phyloP scores from a whole-genome alignment of 768 basidiomycete species.

The Pleurotus ostreatus region DNA sequence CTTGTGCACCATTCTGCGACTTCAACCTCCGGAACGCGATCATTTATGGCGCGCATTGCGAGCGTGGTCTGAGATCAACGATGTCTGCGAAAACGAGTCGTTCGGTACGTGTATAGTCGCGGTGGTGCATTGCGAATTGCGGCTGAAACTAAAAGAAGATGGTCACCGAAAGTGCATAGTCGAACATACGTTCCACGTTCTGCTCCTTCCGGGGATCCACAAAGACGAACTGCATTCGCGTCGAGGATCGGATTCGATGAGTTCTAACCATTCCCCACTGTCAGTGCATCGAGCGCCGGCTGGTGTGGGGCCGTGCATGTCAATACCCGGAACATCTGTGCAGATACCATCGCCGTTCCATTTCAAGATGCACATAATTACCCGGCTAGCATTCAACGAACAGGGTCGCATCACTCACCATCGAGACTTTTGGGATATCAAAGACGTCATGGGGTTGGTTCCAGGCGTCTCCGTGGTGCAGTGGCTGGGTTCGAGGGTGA shows the following conservation, averaged over 20 bases:
- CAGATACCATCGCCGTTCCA: conserved; percentile 69
- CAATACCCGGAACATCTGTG: conserved; percentile 54
- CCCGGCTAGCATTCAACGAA: conserved; percentile 76
- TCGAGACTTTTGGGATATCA: conserved; percentile 78
- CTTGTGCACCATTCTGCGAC: conserved; percentile 51
- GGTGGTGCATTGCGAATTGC: not conserved
- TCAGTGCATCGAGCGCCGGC: conserved; percentile 20
- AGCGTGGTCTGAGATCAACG: conserved; percentile 72
- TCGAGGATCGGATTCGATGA: conserved; percentile 34
- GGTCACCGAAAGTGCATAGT: conserved; percentile 71
- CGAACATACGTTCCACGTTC: conserved; percentile 75
- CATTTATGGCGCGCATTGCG: conserved; percentile 57
- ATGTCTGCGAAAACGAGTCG: conserved; percentile 74
- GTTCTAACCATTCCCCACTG: conserved; percentile 24
- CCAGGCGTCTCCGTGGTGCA: conserved; percentile 65
- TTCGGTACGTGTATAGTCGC: conserved; percentile 47
- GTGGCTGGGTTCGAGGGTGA: conserved; percentile 64
- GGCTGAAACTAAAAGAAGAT: conserved; percentile 35
- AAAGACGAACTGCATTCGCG: conserved; percentile 36
- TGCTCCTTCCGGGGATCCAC: conserved; percentile 73
- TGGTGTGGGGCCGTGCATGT: conserved; percentile 43
- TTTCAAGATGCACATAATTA: conserved; percentile 66
- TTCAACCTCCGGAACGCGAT: conserved; percentile 29
- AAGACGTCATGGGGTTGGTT: conserved; percentile 69
- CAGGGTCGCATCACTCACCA: conserved; percentile 78